Percentiles rank a stretch among this genome's conserved stretches.
Conservation (phyloP, 1,284 basidiomycete genomes). For the Malassezia brasiliensis region DNA sequence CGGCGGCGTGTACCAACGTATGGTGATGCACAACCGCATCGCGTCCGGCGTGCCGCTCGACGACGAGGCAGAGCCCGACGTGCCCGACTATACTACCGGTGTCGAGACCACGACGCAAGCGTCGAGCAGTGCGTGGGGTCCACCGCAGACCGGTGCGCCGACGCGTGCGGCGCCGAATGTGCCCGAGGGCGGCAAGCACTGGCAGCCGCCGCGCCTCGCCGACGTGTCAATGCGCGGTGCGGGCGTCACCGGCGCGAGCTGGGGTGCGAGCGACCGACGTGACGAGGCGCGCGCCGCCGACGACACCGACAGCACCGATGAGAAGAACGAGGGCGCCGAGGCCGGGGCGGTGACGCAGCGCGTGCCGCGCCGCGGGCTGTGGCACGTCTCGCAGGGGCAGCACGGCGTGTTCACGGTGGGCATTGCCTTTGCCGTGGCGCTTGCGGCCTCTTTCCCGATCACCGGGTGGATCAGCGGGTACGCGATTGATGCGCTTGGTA, state of each 20-base stretch:
- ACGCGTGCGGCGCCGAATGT: neutral
- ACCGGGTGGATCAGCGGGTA: constrained; percentile 43
- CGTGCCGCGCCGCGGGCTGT: neutral
- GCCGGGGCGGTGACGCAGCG: neutral
- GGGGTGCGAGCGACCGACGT: constrained; percentile 9
- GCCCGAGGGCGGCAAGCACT: neutral
- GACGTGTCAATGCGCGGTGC: constrained; percentile 5
- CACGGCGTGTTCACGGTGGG: constrained; percentile 22
- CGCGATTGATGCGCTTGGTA: constrained; percentile 30
- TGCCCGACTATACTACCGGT: neutral
- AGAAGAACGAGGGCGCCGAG: neutral
- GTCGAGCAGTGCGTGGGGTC: neutral
- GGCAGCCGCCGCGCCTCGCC: neutral
- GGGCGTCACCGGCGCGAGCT: neutral
- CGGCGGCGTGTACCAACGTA: constrained; percentile 28
- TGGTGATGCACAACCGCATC: constrained; percentile 37
- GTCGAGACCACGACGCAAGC: neutral
- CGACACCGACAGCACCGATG: neutral
- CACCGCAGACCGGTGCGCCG: neutral
- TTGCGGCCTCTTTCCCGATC: constrained; percentile 49
- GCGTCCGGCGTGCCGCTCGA: constrained; percentile 8
- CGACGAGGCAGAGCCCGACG: neutral
- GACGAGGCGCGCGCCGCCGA: neutral
- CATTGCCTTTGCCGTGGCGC: constrained; percentile 18
- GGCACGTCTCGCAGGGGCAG: constrained; percentile 14